Evolutionary conservation across 768 basidiomycete genomes (phyloP).

Genomic region (Amanita rubescens): DNA sequence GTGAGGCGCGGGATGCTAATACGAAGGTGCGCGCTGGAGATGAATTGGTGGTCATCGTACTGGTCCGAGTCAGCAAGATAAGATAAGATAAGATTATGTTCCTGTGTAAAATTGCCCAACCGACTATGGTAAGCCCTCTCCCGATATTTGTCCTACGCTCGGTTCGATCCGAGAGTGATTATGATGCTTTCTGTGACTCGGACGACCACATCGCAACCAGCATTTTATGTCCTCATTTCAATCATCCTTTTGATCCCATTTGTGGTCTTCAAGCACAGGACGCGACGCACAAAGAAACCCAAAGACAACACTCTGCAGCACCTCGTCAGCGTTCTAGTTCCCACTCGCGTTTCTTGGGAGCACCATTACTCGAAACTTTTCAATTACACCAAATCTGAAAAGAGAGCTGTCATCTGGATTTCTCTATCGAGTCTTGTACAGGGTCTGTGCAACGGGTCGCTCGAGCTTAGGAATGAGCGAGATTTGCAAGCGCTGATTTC

Average conservation of each 20-base stretch:
- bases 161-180: too few species aligned
- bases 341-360: constrained; percentile 6
- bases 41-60: background rate
- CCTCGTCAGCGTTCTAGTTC: background rate
- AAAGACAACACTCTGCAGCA: background rate
- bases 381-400: background rate
- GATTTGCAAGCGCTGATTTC: constrained; percentile 2
- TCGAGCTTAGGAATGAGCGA: constrained; percentile 1
- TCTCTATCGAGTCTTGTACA: background rate
- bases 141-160: too few species aligned
- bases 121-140: too few species aligned
- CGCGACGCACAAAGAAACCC: background rate
- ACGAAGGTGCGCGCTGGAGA: constrained; percentile 50
- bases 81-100: too few species aligned
- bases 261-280: too few species aligned
- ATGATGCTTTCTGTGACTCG: too few species aligned
- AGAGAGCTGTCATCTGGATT: background rate
- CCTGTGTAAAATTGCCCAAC: too few species aligned
- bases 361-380: constrained; percentile 3
- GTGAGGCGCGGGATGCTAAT: constrained; percentile 80
- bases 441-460: background rate
- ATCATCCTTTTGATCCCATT: too few species aligned
- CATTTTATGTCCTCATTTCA: too few species aligned
- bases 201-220: too few species aligned
- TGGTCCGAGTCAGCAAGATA: too few species aligned